Base-by-base conservation (phyloP, 768 basidiomycete genomes). In the Strobilomyces confusus region DNA sequence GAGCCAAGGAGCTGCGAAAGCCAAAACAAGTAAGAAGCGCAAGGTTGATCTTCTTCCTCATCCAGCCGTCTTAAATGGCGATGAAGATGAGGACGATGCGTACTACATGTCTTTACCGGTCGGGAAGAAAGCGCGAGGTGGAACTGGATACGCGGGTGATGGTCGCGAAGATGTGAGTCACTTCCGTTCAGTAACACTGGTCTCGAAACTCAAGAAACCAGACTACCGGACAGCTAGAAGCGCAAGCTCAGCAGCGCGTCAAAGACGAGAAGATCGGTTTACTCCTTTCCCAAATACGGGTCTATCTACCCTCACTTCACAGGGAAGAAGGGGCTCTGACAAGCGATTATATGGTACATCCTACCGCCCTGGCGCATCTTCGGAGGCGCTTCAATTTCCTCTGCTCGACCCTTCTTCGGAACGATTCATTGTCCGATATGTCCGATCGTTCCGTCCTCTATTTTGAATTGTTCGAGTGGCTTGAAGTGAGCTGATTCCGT, bases 341-440 rank as follows among this genome's bases (percentile, higher is more conserved):
- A 2, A 92, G 91, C 58, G 95, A 98, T 73, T 95, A 90, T 63
- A 79, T 93, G 62, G 86, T 88, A n/a, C 90, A 93, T 63, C 94
- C 94, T 2, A 95, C 92, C 4, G 83, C 93, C 3, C 75, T 98
- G 34, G 92, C 93, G 11, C 95, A 95, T 71, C 84, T 98, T 51
- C 83, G 95, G 38, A 75, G 95, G 58, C 80, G 94, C 32, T 97
- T 97, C 74, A 95, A 93, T 65, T 84, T 84, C 64, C 81, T 97
- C 51, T 86, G 88, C 61, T 92, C 89, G 57, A 82, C 86, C 33
- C 81, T 97, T 38, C 77, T 97, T 37, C 80, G 91, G 56, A 95
- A 95, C 62, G 94, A 97, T 69, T 95, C 95, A 15, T 73, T 98
- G 44, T 81, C 91, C 41, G 95, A 97, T 64, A 95, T 97, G 93